Evolutionary conservation across 257 asterid species (phyloP), one percentile per base, ranked within the genome.

Genomic region (Solanum stenotomum): DNA sequence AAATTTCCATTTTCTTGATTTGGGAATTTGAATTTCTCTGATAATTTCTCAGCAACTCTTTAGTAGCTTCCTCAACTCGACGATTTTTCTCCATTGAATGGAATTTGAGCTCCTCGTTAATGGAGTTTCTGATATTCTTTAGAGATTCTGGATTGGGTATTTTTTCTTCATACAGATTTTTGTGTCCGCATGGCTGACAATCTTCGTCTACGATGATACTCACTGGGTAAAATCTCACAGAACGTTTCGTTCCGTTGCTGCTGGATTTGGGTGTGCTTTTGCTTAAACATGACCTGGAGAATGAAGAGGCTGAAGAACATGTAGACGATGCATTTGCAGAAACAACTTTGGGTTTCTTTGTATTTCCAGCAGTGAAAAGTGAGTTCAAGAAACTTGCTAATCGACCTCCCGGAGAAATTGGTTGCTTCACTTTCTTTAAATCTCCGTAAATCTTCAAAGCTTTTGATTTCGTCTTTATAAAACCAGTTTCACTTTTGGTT

Each of bases 301-400:
- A 95, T 2, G 99, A 97, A 29, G 98, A 93, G 46, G 98, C 97
- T 2, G 99, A 93, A 4, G 99, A 97, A 86, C 99, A 96, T 3
- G 96, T 90, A 10, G 78, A 71, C 13, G 95, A 90, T 25, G 97
- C 85, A 77, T 92, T 93, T 2, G 94, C 89, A n/a, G 98, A 85
- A 87, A 87, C 74, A 87, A 87, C 75, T 87, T 92, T 96, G 3
- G 94, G 86, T 67, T 94, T 94, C 81, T 93, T 96, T 37, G 92
- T 31, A 83, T 91, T 93, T 63, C 94, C 96, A 37, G 94, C 87
- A 61, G 96, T 89, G 92, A 96, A 96, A 0, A 96, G 89, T 23
- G 98, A 91, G 92, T 96, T 94, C 78, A 96, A 87, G 86, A 96
- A 95, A 46, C 93, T 96, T 13, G 98, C 96, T 16, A 96, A 92